Conservation (phyloP, 805 yeast species). For the Metschnikowia matae region DNA sequence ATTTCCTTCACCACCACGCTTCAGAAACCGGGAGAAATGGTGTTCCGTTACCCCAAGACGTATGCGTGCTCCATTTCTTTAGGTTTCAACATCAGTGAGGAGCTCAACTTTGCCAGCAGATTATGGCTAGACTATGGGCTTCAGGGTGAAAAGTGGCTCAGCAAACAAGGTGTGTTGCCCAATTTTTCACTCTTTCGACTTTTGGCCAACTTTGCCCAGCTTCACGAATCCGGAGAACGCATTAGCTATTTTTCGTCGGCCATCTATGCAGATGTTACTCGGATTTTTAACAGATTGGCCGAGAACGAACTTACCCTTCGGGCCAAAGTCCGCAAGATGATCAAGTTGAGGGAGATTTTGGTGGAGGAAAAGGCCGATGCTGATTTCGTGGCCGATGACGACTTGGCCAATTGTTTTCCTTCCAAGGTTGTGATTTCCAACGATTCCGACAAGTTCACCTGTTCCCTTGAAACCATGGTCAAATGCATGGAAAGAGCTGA, state of each 20-base stretch:
- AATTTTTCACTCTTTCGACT: constrained; percentile 49
- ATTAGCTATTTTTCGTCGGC: constrained; percentile 31
- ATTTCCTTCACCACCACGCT: constrained; percentile 44
- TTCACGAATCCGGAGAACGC: constrained; percentile 33
- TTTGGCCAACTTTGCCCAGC: constrained; percentile 43
- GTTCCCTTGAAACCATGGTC: constrained; percentile 19
- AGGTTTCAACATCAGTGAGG: constrained; percentile 56
- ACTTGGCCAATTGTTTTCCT: constrained; percentile 48
- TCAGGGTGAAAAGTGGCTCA: constrained; percentile 50
- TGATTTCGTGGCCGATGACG: constrained; percentile 52
- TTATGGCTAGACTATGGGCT: constrained; percentile 51
- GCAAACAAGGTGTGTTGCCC: constrained; percentile 46
- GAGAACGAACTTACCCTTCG: constrained; percentile 44
- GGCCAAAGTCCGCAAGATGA: constrained; percentile 25
- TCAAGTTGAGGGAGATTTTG: constrained; percentile 28
- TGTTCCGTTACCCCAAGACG: constrained; percentile 54
- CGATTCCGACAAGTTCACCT: constrained; percentile 21
- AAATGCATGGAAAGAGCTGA: not conserved
- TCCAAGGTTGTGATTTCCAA: constrained; percentile 44
- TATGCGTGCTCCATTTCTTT: constrained; percentile 49
- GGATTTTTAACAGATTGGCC: constrained; percentile 31
- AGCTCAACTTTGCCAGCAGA: constrained; percentile 51
- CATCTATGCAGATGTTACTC: constrained; percentile 30
- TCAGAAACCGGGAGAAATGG: constrained; percentile 61
- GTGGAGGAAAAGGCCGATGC: constrained; percentile 29